Evolutionary conservation across 2,329 filamentous ascomycete genomes (phyloP).

Genomic region (Cucurbitaria berberidis): DNA sequence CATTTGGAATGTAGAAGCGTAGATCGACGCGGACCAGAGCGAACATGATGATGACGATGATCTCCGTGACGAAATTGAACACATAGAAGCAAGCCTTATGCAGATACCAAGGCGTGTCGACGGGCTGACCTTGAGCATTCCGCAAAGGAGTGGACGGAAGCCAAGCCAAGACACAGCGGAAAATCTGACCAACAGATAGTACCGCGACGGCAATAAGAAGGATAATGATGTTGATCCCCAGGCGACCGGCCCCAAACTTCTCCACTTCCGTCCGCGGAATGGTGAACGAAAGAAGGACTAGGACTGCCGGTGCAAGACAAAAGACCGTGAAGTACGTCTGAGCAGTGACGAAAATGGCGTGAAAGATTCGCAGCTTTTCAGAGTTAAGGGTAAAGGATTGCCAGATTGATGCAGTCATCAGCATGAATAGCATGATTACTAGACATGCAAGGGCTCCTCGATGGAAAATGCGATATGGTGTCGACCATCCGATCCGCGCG

Average conservation of each 20-base stretch:
- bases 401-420: conserved; percentile 69
- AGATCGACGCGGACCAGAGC: conserved; percentile 72
- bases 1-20: conserved; percentile 77
- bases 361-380: conserved; percentile 60
- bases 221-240: conserved; percentile 70
- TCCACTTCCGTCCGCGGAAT: conserved; percentile 51
- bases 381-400: conserved; percentile 69
- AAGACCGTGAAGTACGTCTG: conserved; percentile 68
- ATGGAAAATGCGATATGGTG: conserved; percentile 56
- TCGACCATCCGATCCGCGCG: conserved; percentile 73
- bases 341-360: conserved; percentile 69
- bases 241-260: conserved; percentile 73
- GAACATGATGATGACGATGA: conserved; percentile 72
- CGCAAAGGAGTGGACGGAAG: conserved; percentile 54
- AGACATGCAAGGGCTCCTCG: conserved; percentile 61
- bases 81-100: conserved; percentile 76
- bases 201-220: conserved; percentile 63
- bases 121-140: conserved; percentile 51
- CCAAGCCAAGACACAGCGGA: conserved; percentile 68
- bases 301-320: conserved; percentile 69
- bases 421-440: conserved; percentile 66
- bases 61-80: conserved; percentile 79
- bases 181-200: conserved; percentile 72
- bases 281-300: conserved; percentile 58
- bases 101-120: conserved; percentile 68